A percentile compares a stretch with the other conserved stretches of the same genome.
phyloP scores from a whole-genome alignment of 306 rosid species.

The Mimosa pudica region DNA sequence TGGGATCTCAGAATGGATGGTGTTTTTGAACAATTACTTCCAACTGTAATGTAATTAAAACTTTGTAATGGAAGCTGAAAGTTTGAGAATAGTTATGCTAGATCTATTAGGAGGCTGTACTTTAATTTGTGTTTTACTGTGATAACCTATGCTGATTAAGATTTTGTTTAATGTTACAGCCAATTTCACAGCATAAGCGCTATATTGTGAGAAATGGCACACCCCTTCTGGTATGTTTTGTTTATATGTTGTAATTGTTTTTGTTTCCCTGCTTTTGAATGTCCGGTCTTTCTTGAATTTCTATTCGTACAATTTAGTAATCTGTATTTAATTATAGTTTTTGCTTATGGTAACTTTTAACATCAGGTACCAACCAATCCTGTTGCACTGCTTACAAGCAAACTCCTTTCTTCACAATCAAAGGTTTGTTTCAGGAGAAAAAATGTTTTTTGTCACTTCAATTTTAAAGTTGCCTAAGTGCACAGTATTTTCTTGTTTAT shows the following conservation, averaged over 20 bases:
- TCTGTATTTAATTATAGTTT: slow-evolving; percentile 24
- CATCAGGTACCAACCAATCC: slow-evolving; percentile 82
- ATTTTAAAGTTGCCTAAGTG: neutral
- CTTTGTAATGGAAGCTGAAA: slow-evolving; percentile 26
- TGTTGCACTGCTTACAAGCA: slow-evolving; percentile 68
- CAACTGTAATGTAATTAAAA: slow-evolving; percentile 17
- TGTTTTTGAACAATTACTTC: neutral
- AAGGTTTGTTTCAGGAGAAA: slow-evolving; percentile 62
- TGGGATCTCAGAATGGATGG: neutral
- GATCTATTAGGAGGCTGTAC: slow-evolving; percentile 28
- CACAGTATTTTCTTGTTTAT: neutral
- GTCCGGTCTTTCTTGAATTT: slow-evolving; percentile 19
- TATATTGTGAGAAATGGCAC: slow-evolving; percentile 80
- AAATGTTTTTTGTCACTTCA: slow-evolving; percentile 14
- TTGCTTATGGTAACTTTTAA: slow-evolving; percentile 24
- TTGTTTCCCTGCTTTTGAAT: slow-evolving; percentile 23
- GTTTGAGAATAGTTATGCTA: slow-evolving; percentile 19
- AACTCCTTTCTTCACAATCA: slow-evolving; percentile 75
- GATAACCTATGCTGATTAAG: neutral
- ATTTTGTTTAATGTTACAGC: slow-evolving; percentile 55
- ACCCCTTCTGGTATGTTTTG: slow-evolving; percentile 77
- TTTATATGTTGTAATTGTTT: slow-evolving; percentile 24
- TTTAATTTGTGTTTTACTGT: slow-evolving; percentile 2
- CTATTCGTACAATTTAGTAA: slow-evolving; percentile 19
- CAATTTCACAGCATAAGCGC: slow-evolving; percentile 85